These are phyloP conservation scores for Xylaria sp. DNA, from an alignment of 2,329 filamentous ascomycete genomes.

Conservation along the genomic window DNA sequence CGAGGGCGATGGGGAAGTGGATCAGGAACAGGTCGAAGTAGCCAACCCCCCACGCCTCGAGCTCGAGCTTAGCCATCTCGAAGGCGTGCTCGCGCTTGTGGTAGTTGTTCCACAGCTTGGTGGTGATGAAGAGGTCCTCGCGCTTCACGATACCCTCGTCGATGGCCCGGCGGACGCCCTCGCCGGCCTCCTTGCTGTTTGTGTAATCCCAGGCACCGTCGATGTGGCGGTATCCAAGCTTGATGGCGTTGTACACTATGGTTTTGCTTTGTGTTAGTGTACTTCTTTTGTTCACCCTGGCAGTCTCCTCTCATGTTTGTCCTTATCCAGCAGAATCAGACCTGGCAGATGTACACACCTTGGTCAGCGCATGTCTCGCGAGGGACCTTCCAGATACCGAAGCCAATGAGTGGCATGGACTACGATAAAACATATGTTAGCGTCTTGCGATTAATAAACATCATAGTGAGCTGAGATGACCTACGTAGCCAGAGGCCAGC, in stretches of 20 bases:
- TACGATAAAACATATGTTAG: constrained; percentile 29
- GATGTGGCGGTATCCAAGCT: constrained; percentile 58
- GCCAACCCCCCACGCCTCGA: constrained; percentile 66
- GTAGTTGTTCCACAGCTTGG: constrained; percentile 71
- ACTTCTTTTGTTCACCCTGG: not conserved
- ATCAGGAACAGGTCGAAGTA: constrained; percentile 75
- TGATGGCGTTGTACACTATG: constrained; percentile 68
- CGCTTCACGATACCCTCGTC: constrained; percentile 66
- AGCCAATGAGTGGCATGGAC: constrained; percentile 49
- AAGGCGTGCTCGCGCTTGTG: constrained; percentile 67
- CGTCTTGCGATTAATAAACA: not conserved
- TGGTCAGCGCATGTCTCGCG: constrained; percentile 43
- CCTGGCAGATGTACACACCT: constrained; percentile 32
- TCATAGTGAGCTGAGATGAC: constrained; percentile 2
- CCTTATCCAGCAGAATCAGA: too few relatives aligned
- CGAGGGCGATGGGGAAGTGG: constrained; percentile 60
- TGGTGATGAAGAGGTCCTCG: constrained; percentile 68
- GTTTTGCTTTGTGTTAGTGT: constrained; percentile 43
- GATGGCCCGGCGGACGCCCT: constrained; percentile 64
- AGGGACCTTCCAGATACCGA: constrained; percentile 50
- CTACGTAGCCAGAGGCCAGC: constrained; percentile 46
- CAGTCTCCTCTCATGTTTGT: not conserved
- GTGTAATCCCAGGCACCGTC: constrained; percentile 63
- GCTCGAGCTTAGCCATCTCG: constrained; percentile 63
- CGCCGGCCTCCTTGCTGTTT: constrained; percentile 70